Evolutionary conservation across 2,329 filamentous ascomycete genomes (phyloP), one percentile per base, ranked within the genome.

Genomic region (Colletotrichum destructivum): DNA sequence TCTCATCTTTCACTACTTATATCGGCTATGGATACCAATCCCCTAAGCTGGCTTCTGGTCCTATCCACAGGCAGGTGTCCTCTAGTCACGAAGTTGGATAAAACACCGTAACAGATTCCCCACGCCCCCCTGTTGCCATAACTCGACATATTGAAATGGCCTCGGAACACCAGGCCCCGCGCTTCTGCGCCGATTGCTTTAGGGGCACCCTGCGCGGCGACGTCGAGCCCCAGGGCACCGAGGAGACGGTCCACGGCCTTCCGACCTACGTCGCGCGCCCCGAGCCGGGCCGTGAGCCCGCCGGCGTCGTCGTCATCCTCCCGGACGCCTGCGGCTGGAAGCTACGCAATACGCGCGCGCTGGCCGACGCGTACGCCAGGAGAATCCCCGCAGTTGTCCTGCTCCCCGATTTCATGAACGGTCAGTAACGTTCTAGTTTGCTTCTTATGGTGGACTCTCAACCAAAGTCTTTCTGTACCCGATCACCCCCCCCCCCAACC

Each of bases 281-380:
- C 9, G 54, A 65, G 18, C 63, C 73, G 38, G 75, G 65, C 54
- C 69, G 60, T 44, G 69, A 71, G 59, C 69, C 81, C n/a, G 84
- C 84, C 47, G 88, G 82, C 13, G 84, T 88, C 69, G 78, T 90
- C 12, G 84, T 90, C 52, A 82, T 89, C 61, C 82, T 90, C 42
- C 83, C 88, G 0, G 88, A 90, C 75, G 84, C 84, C 0, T 89
- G 90, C 74, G 88, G 88, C 18, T 88, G 87, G 84, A 80, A 83
- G 2, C 86, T 90, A 73, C 78, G 84, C 26, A 90, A 90, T 77
- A 84, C 83, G 62, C 82, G 86, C 47, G 77, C 89, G 7, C 77
- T 90, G 44, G 87, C 87, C 6, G 88, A 90, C 75, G 78, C 79
- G 52, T 89, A 88, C 74, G 87, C 88, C n/a, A 81, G 82, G 69